A percentile compares a stretch with the other conserved stretches of the same genome.
Evolutionary conservation across 2,329 filamentous ascomycete species (phyloP).

Genomic region (Botryotinia globosa): DNA sequence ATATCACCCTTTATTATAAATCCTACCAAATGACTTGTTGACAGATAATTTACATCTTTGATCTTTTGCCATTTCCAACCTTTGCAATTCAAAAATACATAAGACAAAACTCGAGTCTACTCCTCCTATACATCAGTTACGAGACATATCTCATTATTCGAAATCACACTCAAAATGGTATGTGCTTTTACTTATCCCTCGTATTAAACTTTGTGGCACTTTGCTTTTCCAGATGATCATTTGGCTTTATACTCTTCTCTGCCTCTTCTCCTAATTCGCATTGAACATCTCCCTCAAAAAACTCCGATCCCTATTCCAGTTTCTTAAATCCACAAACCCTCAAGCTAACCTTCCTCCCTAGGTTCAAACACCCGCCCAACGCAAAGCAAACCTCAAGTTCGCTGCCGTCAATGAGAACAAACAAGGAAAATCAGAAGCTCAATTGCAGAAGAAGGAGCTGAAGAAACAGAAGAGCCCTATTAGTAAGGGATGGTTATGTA

Average conservation of each 20-base stretch:
- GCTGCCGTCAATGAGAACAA: slow-evolving; percentile 68
- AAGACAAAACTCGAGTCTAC: neutral
- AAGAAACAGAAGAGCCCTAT: slow-evolving; percentile 50
- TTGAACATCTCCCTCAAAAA: neutral
- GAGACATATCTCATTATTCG: neutral
- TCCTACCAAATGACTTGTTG: neutral
- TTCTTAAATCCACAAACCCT: neutral
- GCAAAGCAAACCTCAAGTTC: slow-evolving; percentile 77
- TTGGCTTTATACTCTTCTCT: neutral
- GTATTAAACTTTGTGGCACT: too few species aligned
- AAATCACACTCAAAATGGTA: slow-evolving; percentile 12
- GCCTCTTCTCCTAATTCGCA: neutral
- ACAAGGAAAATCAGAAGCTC: slow-evolving; percentile 69
- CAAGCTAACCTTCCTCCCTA: slow-evolving; percentile 38
- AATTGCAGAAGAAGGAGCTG: slow-evolving; percentile 58
- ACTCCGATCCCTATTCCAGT: neutral
- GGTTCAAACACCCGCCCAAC: slow-evolving; percentile 83
- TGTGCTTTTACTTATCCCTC: neutral
- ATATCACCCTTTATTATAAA: neutral
- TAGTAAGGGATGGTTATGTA: slow-evolving; percentile 63
- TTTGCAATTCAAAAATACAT: neutral
- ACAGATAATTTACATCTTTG: neutral
- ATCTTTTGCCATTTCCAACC: neutral
- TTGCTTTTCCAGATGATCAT: neutral
- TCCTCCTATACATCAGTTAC: neutral